Conservation (phyloP, 495 filamentous ascomycete genomes). For the Penicillium simplicissimum region DNA sequence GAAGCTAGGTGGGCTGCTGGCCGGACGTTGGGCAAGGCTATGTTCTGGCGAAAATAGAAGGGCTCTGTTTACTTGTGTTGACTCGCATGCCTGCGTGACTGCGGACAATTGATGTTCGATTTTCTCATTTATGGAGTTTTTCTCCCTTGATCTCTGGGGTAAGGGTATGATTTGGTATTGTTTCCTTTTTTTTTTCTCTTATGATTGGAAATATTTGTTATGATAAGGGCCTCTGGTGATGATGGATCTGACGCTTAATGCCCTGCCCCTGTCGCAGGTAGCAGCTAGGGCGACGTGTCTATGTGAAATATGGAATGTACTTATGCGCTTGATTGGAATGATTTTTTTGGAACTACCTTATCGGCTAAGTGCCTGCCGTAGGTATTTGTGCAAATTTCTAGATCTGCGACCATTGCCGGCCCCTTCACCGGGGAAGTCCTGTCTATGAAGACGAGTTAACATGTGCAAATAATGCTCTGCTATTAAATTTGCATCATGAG, state of each 20-base stretch:
- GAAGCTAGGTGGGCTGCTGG: constrained; percentile 42
- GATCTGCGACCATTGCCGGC: neutral
- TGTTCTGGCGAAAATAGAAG: constrained; percentile 49
- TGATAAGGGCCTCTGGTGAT: constrained; percentile 5
- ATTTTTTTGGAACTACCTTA: neutral
- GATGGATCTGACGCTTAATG: neutral
- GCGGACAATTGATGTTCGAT: constrained; percentile 3
- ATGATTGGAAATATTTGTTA: constrained; percentile 24
- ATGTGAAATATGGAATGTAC: constrained; percentile 14
- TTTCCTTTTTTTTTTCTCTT: constrained; percentile 13
- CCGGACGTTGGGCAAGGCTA: constrained; percentile 38
- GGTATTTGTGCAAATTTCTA: neutral
- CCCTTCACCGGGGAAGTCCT: no score
- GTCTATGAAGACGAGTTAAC: no score
- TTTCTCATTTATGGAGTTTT: constrained; percentile 8
- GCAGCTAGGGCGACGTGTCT: constrained; percentile 8
- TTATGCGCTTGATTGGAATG: constrained; percentile 14
- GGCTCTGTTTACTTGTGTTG: constrained; percentile 5
- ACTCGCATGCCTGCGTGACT: neutral
- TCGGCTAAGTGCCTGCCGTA: neutral
- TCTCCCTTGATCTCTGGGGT: constrained; percentile 8
- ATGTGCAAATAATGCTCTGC: no score
- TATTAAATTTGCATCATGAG: no score
- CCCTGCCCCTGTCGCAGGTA: neutral
- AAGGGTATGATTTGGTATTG: constrained; percentile 10